These are phyloP conservation scores for Bretziella fagacearum DNA, from an alignment of 2,329 filamentous ascomycete species.

Conservation along the genomic window DNA sequence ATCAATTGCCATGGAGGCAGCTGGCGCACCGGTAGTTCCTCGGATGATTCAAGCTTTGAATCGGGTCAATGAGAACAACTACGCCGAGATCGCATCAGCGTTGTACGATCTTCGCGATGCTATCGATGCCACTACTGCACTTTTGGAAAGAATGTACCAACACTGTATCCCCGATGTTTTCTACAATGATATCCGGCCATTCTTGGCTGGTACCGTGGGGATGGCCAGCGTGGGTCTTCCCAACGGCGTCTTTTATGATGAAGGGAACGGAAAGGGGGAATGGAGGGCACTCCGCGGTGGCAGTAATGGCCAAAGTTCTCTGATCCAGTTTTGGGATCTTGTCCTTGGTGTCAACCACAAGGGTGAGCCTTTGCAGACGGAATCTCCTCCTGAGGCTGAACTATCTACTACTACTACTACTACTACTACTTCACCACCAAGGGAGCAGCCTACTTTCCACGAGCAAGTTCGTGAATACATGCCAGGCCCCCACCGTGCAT, in stretches of 20 bases:
- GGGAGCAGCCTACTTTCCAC: conserved; percentile 64
- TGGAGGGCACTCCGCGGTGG: conserved; percentile 83
- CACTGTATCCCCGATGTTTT: conserved; percentile 88
- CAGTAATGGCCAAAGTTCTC: conserved; percentile 89
- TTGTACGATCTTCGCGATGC: conserved; percentile 69
- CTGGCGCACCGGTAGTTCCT: conserved; percentile 70
- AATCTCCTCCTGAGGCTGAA: neutral
- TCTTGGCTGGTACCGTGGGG: conserved; percentile 90
- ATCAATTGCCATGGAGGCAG: conserved; percentile 86
- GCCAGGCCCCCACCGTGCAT: conserved; percentile 80
- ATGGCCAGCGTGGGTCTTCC: conserved; percentile 90
- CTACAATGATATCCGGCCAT: conserved; percentile 86
- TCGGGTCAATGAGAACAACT: conserved; percentile 56
- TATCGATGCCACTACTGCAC: conserved; percentile 60
- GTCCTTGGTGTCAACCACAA: conserved; percentile 64
- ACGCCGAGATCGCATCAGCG: conserved; percentile 50
- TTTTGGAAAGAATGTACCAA: conserved; percentile 85
- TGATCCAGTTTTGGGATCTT: conserved; percentile 96
- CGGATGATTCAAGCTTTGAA: conserved; percentile 76
- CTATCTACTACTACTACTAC: conserved; percentile 16
- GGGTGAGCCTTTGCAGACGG: conserved; percentile 20
- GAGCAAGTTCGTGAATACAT: conserved; percentile 95
- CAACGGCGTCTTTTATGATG: conserved; percentile 72
- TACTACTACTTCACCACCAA: conserved; percentile 29
- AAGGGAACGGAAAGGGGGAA: conserved; percentile 47